Evolutionary conservation across 179 eudicot species (phyloP).

Genomic region (Sideroxylon spinosum): DNA sequence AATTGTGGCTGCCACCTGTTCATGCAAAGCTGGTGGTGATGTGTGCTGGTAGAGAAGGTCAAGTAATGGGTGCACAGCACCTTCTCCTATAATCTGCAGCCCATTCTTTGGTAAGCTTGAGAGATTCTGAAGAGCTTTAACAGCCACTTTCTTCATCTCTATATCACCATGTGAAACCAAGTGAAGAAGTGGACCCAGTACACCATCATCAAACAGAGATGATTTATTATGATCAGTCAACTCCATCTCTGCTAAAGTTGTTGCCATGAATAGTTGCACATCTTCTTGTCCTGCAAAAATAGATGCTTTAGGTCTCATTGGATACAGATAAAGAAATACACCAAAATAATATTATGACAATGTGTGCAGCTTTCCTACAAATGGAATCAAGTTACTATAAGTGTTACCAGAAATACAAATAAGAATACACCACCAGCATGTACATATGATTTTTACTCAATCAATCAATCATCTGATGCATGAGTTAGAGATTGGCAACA

Average conservation of each 20-base stretch:
- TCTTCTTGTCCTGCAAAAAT: constrained; percentile 30
- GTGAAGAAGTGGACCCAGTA: constrained; percentile 32
- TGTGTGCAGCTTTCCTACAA: not conserved
- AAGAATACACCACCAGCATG: not conserved
- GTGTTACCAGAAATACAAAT: no score
- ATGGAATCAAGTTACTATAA: not conserved
- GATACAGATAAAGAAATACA: no score
- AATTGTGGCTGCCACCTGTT: constrained; percentile 35
- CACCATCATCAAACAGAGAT: constrained; percentile 31
- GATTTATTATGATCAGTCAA: constrained; percentile 38
- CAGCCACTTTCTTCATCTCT: constrained; percentile 30
- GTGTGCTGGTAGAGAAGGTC: constrained; percentile 34
- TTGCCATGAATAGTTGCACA: constrained; percentile 34
- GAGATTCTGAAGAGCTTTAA: constrained; percentile 35
- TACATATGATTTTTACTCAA: not conserved
- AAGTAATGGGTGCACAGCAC: constrained; percentile 27
- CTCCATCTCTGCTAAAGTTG: constrained; percentile 42
- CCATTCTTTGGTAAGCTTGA: constrained; percentile 34
- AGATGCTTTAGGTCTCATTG: not conserved
- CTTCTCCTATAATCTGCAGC: constrained; percentile 33
- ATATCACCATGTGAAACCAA: constrained; percentile 24
- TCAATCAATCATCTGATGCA: not conserved
- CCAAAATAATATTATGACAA: no score
- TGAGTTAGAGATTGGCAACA: not conserved
- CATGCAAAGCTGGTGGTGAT: constrained; percentile 29